phyloP scores from a whole-genome alignment of 495 filamentous ascomycete genomes.

The Evernia prunastri region DNA sequence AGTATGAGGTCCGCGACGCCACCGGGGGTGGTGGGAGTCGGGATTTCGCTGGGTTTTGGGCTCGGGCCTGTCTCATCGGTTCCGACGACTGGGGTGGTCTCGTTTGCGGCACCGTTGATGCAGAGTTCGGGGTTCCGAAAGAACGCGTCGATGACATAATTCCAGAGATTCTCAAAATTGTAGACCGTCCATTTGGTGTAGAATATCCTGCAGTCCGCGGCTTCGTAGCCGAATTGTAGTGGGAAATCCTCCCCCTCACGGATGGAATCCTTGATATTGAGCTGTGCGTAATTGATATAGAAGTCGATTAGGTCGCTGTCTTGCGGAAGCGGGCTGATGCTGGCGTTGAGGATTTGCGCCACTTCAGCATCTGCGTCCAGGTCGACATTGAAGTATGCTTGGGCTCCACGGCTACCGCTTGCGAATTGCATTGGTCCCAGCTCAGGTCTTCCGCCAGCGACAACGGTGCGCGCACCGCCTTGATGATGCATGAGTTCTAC shows the following conservation, averaged over 20 bases:
- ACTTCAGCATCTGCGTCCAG: slow-evolving; percentile 32
- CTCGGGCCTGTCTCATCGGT: slow-evolving; percentile 1
- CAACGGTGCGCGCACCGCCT: slow-evolving; percentile 45
- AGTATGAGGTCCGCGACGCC: slow-evolving; percentile 14
- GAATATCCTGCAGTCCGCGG: slow-evolving; percentile 50
- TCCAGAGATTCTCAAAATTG: slow-evolving; percentile 40
- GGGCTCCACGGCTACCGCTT: slow-evolving; percentile 34
- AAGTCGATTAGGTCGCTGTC: slow-evolving; percentile 29
- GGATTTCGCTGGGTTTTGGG: background rate
- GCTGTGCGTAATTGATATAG: slow-evolving; percentile 27
- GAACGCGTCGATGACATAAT: slow-evolving; percentile 33
- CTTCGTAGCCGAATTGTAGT: slow-evolving; percentile 47
- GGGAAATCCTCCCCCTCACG: slow-evolving; percentile 34
- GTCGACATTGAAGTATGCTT: slow-evolving; percentile 20
- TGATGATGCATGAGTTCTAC: slow-evolving; percentile 47
- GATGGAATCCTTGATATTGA: slow-evolving; percentile 41
- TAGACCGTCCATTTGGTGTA: slow-evolving; percentile 43
- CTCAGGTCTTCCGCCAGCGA: slow-evolving; percentile 42
- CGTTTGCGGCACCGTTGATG: slow-evolving; percentile 19
- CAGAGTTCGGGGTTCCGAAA: slow-evolving; percentile 24
- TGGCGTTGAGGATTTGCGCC: slow-evolving; percentile 25
- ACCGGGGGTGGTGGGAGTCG: slow-evolving; percentile 13
- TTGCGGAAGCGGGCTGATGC: slow-evolving; percentile 24
- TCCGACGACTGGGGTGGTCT: slow-evolving; percentile 1
- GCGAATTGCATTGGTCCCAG: slow-evolving; percentile 40